Percentiles rank a stretch among this genome's conserved stretches.
These are phyloP conservation scores for Periglandula ipomoeae DNA, from an alignment of 2,329 filamentous ascomycete species.

Conservation along the genomic window DNA sequence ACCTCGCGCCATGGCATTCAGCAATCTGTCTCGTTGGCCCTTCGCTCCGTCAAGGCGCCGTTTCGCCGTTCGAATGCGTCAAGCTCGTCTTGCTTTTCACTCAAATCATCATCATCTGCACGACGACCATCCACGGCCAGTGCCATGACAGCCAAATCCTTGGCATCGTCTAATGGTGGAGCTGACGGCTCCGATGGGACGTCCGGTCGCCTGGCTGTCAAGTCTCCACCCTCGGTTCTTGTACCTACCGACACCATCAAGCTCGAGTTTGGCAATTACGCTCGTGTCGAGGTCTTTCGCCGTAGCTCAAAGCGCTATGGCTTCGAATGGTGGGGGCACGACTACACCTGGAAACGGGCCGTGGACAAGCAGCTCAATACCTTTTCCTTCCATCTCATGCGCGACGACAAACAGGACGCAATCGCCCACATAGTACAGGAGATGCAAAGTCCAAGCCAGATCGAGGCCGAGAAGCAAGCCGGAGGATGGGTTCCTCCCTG, in stretches of 20 bases:
- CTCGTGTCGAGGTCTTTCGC: slow-evolving; percentile 74
- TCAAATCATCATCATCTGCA: slow-evolving; percentile 14
- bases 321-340: slow-evolving; percentile 87
- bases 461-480: slow-evolving; percentile 60
- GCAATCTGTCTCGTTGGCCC: slow-evolving; percentile 33
- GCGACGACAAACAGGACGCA: slow-evolving; percentile 47
- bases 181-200: neutral
- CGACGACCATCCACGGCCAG: slow-evolving; percentile 12
- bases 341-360: slow-evolving; percentile 75
- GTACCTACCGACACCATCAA: slow-evolving; percentile 69
- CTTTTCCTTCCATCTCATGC: slow-evolving; percentile 72
- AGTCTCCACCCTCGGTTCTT: slow-evolving; percentile 22
- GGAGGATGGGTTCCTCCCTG: slow-evolving; percentile 88
- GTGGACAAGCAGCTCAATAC: slow-evolving; percentile 59
- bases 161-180: neutral
- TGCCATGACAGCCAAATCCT: slow-evolving; percentile 11
- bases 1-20: slow-evolving; percentile 1
- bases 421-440: slow-evolving; percentile 83
- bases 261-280: slow-evolving; percentile 96
- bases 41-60: slow-evolving; percentile 33
- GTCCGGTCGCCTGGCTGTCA: slow-evolving; percentile 4
- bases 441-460: slow-evolving; percentile 60
- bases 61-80: slow-evolving; percentile 21
- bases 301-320: slow-evolving; percentile 69
- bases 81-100: slow-evolving; percentile 4